Evolutionary conservation across 1,139 yeast species (phyloP).

Genomic region (Kodamaea fungicola): DNA sequence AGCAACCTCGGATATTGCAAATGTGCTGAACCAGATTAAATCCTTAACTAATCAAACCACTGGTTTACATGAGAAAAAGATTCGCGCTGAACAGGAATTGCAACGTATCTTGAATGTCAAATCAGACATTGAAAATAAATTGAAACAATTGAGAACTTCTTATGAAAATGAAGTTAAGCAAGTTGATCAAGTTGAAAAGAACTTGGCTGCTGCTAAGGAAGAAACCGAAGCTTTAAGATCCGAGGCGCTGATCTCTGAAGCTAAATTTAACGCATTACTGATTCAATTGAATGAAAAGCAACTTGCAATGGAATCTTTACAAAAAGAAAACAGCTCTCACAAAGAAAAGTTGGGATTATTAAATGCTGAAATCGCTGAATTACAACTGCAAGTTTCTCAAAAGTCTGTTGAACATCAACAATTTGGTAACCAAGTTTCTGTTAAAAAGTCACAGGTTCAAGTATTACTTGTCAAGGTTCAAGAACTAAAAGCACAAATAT

Average conservation of each 20-base stretch:
- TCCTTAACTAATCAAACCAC: conserved; percentile 76
- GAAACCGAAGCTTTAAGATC: conserved; percentile 74
- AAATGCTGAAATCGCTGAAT: conserved; percentile 63
- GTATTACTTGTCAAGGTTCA: conserved; percentile 57
- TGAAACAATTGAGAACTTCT: conserved; percentile 61
- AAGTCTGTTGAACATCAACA: conserved; percentile 54
- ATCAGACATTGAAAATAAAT: conserved; percentile 66
- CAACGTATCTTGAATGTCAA: conserved; percentile 61
- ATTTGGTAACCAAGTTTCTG: conserved; percentile 60
- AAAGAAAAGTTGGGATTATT: conserved; percentile 65
- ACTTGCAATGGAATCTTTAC: conserved; percentile 57
- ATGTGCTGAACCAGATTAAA: conserved; percentile 78
- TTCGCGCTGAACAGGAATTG: conserved; percentile 74
- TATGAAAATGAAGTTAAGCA: conserved; percentile 81
- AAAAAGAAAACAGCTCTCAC: conserved; percentile 59
- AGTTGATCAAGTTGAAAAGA: conserved; percentile 63
- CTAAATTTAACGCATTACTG: conserved; percentile 71
- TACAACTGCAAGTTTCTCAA: conserved; percentile 53
- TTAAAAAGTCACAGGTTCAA: conserved; percentile 66
- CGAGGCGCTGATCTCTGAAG: conserved; percentile 78
- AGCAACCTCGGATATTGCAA: conserved; percentile 84
- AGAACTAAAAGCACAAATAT: conserved; percentile 30
- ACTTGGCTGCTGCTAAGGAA: conserved; percentile 54
- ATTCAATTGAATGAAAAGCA: conserved; percentile 63
- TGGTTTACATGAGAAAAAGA: conserved; percentile 64